A percentile compares a stretch with the other conserved stretches of the same genome.
phyloP scores from a whole-genome alignment of 208 protist genomes.

The Angomonas ambiguus region DNA sequence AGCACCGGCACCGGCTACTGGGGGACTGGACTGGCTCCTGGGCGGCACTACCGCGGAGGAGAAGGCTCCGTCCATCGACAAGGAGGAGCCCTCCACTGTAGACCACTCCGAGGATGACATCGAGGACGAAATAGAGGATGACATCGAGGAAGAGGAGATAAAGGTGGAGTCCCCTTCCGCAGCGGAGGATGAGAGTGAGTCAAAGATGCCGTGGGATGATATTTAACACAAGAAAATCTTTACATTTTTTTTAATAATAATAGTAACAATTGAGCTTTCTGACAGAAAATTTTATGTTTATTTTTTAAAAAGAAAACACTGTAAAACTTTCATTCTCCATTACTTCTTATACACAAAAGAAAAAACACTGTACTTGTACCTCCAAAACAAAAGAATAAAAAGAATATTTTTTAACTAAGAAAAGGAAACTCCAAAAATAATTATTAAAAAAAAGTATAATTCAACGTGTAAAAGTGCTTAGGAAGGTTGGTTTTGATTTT shows the following conservation, averaged over 20 bases:
- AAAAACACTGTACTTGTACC: too few species aligned
- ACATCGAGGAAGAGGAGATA: neutral
- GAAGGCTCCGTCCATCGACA: neutral
- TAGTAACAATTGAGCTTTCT: too few species aligned
- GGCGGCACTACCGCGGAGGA: neutral
- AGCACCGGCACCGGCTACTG: neutral
- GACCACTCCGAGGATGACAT: neutral
- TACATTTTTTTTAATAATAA: neutral
- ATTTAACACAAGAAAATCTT: neutral
- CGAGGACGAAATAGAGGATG: conserved; percentile 5
- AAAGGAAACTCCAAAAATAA: too few species aligned
- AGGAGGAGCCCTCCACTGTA: neutral
- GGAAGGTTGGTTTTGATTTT: too few species aligned
- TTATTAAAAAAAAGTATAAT: too few species aligned
- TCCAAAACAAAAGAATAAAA: too few species aligned
- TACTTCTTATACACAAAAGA: too few species aligned
- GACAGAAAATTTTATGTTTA: too few species aligned
- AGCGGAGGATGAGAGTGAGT: neutral
- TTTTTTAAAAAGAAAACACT: too few species aligned
- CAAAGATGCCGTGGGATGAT: neutral
- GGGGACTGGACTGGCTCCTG: neutral
- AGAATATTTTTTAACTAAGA: too few species aligned
- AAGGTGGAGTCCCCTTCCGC: neutral
- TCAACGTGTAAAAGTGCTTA: too few species aligned
- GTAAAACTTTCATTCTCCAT: too few species aligned